These are phyloP conservation scores for Tulasnella sp. DNA, from an alignment of 768 basidiomycete species.

Conservation along the genomic window DNA sequence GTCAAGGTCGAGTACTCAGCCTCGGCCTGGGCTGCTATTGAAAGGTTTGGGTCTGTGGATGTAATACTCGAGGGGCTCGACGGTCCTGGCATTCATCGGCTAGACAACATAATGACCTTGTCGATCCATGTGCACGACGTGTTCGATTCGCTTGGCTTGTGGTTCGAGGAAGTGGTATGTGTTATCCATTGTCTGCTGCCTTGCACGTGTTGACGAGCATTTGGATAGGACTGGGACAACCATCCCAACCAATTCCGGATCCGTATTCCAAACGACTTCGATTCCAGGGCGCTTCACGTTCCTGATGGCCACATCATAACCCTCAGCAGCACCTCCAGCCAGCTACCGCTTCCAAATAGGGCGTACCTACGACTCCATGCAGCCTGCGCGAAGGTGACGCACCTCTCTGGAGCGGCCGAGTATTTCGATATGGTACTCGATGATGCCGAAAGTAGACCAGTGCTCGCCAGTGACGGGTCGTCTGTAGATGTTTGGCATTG, in stretches of 20 bases:
- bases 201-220: no score
- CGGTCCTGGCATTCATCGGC: slow-evolving; percentile 23
- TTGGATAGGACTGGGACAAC: no score
- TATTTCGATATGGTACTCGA: slow-evolving; percentile 25
- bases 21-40: slow-evolving; percentile 21
- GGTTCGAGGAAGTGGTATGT: slow-evolving; percentile 12
- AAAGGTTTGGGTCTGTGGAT: slow-evolving; percentile 15
- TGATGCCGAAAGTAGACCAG: slow-evolving; percentile 22
- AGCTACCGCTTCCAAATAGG: slow-evolving; percentile 26
- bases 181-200: no score
- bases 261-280: no score
- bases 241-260: no score
- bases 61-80: slow-evolving; percentile 21
- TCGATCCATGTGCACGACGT: neutral
- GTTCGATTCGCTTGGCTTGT: slow-evolving; percentile 9
- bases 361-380: slow-evolving; percentile 30
- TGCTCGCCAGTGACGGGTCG: slow-evolving; percentile 21
- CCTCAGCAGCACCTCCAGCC: slow-evolving; percentile 25
- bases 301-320: no score
- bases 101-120: slow-evolving; percentile 20
- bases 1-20: slow-evolving; percentile 19
- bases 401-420: slow-evolving; percentile 31
- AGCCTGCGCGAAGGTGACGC: slow-evolving; percentile 31
- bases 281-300: no score
- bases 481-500: slow-evolving; percentile 22